phyloP scores from a whole-genome alignment of 495 filamentous ascomycete genomes.

The Lophium mytilinum region DNA sequence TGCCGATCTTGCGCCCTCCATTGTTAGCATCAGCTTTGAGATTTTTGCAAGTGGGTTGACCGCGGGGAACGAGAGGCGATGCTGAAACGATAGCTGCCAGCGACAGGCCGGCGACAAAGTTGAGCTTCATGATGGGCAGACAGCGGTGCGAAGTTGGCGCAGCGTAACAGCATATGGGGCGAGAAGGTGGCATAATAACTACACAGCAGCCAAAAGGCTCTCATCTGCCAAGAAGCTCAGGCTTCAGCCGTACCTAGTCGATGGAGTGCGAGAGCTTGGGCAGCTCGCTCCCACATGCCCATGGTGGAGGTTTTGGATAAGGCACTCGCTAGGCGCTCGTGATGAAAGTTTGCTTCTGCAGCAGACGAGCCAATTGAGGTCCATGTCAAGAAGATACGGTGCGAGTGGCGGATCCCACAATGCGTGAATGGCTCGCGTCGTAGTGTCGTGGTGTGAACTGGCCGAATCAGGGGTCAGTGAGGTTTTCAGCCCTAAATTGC shows the following conservation, averaged over 20 bases:
- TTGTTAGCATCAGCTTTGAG: constrained; percentile 10
- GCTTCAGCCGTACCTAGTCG: background rate
- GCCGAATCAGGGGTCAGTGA: no score
- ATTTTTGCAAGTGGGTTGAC: constrained; percentile 8
- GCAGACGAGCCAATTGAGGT: no score
- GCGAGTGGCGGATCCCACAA: no score
- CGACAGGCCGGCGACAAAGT: background rate
- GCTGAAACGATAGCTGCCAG: background rate
- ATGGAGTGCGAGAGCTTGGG: background rate
- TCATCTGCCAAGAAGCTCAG: background rate
- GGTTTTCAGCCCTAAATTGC: no score
- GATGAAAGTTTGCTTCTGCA: no score
- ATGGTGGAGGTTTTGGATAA: background rate
- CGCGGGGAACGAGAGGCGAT: constrained; percentile 6
- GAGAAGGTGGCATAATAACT: background rate
- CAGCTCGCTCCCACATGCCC: no score
- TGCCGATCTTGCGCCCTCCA: constrained; percentile 19
- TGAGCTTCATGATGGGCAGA: constrained; percentile 6
- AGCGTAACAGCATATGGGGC: background rate
- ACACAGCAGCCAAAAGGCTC: background rate
- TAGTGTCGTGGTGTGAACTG: no score
- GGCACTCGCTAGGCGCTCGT: background rate
- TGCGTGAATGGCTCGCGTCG: no score
- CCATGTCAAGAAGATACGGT: no score
- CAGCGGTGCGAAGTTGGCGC: background rate